Evolutionary conservation across 345 rosid genomes (phyloP), one percentile per base, ranked within the genome.

Genomic region (Toxicodendron radicans): DNA sequence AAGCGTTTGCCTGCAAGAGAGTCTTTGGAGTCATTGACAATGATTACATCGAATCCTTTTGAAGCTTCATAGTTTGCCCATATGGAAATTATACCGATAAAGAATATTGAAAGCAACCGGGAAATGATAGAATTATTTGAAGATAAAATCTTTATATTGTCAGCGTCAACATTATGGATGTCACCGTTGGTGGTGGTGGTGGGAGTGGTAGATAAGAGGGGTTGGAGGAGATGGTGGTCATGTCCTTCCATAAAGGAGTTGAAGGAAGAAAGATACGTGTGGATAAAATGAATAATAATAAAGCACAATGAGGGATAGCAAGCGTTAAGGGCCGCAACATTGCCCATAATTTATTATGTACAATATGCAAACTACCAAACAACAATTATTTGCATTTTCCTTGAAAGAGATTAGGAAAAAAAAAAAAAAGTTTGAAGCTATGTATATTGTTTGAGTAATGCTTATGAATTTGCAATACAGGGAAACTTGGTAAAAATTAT

Each of bases 31-130:
- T 86, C 85, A 27, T 85, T 88, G 81, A 82, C 49, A 51, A 86
- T 80, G 3, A 68, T 76, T 60, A 86, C 54, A 4, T 72, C 77
- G 73, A 90, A 87, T 23, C 85, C 88, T 82, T 83, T 84, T 18
- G 92, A 84, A 4, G 88, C 84, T 78, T 87, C 91, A 6, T 66
- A 74, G 74, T 82, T 84, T 67, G 92, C 92, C 90, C 87, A 91
- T 2, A 88, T 10, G 35, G 92, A 84, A 79, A 89, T 45, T n/a
- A 81, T 33, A 66, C 85, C 91, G 8, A 86, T 3, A 68, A 82
- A 76, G 32, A 79, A 7, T 11, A 87, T 16, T 8, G 60, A 74
- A 49, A 83, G 61, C 17, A 87, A 35, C 60, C 92, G 87, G 75
- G 70, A 38, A 73, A 80, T 20, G 23, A 85, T 54, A 17, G 78